Percentiles rank a stretch among this genome's conserved stretches.
Evolutionary conservation across 495 filamentous ascomycete species (phyloP).

Genomic region (Apodospora peruviana): DNA sequence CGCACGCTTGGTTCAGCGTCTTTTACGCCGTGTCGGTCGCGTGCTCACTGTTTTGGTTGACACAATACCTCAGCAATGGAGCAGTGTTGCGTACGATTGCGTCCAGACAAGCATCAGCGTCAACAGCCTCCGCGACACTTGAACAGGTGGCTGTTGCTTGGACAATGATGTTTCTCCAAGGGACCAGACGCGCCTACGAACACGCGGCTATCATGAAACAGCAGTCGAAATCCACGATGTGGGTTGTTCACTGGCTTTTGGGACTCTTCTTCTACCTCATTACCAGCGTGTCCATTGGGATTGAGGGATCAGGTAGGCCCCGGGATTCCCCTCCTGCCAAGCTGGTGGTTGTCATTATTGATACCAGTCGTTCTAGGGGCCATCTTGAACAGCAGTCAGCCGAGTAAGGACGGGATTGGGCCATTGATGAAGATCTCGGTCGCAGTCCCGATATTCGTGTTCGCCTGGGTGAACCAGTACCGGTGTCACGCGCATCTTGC

Average conservation of each 20-base stretch:
- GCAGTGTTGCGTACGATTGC: slow-evolving; percentile 39
- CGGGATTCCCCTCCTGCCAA: background rate
- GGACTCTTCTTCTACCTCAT: slow-evolving; percentile 73
- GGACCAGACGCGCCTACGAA: slow-evolving; percentile 68
- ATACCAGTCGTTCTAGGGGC: slow-evolving; percentile 16
- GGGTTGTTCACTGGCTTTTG: slow-evolving; percentile 72
- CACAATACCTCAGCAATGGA: slow-evolving; percentile 59
- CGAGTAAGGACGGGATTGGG: slow-evolving; percentile 27
- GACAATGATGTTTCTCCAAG: slow-evolving; percentile 69
- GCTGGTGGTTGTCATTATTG: slow-evolving; percentile 6
- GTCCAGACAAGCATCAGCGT: slow-evolving; percentile 19
- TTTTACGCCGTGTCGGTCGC: slow-evolving; percentile 74
- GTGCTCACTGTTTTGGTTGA: slow-evolving; percentile 71
- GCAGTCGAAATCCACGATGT: slow-evolving; percentile 66
- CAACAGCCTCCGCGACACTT: slow-evolving; percentile 47
- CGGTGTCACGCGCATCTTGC: slow-evolving; percentile 76
- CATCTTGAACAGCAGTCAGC: slow-evolving; percentile 27
- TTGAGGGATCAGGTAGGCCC: slow-evolving; percentile 70
- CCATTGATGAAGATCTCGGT: slow-evolving; percentile 57
- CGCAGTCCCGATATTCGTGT: slow-evolving; percentile 60
- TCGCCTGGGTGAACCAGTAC: slow-evolving; percentile 74
- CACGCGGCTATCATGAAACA: slow-evolving; percentile 56
- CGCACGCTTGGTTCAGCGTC: slow-evolving; percentile 80
- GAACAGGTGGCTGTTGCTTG: slow-evolving; percentile 64
- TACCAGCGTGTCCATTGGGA: slow-evolving; percentile 72